Percentiles rank a stretch among this genome's conserved stretches.
These are phyloP conservation scores for Bretziella fagacearum DNA, from an alignment of 2,329 filamentous ascomycete genomes.

Conservation along the genomic window DNA sequence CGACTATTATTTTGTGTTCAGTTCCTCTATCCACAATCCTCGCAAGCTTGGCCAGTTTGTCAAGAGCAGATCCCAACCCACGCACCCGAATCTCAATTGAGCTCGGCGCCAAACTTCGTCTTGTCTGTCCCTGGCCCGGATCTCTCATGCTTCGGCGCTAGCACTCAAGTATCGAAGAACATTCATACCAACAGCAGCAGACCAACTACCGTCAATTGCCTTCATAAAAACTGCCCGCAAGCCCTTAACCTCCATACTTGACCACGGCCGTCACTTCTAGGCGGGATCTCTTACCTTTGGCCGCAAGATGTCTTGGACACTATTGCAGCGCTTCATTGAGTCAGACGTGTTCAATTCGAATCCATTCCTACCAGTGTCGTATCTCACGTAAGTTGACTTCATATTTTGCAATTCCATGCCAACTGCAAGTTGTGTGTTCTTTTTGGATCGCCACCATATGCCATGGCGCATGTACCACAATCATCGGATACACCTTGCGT, in stretches of 20 bases:
- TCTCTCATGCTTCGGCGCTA: neutral
- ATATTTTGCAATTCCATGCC: no score
- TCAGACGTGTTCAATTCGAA: constrained; percentile 88
- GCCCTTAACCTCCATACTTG: no score
- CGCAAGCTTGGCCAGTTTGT: neutral
- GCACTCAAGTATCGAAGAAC: no score
- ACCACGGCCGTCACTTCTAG: no score
- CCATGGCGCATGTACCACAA: neutral
- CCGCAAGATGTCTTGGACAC: constrained; percentile 58
- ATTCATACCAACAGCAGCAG: no score
- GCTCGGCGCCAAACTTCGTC: neutral
- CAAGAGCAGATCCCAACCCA: constrained; percentile 1
- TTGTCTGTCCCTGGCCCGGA: neutral
- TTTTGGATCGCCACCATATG: neutral
- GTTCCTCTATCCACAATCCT: neutral
- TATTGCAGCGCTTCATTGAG: constrained; percentile 80
- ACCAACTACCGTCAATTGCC: neutral
- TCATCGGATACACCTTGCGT: neutral
- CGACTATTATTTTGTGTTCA: no score
- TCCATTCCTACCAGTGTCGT: constrained; percentile 74
- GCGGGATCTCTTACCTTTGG: neutral
- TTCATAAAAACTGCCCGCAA: neutral
- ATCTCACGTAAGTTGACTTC: constrained; percentile 53
- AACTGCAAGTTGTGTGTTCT: neutral
- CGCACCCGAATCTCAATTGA: neutral